Base-by-base conservation (phyloP, 1,139 yeast genomes). In the Magnusiomyces magnusii region DNA sequence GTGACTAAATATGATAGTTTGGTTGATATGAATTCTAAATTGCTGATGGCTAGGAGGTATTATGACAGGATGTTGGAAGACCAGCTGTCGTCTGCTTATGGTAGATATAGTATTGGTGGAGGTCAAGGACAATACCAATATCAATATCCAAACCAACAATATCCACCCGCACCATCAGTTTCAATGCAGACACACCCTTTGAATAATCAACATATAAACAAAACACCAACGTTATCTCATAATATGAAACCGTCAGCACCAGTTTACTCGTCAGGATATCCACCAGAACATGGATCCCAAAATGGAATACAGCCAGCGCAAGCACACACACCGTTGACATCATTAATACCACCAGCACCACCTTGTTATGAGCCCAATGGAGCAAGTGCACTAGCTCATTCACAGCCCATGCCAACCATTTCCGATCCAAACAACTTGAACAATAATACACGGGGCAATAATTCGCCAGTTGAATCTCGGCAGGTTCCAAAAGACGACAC, bases 41-140 rank as follows among this genome's bases (percentile, higher is more conserved):
- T 93, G 58, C 84, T 88, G 56, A 86, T 95, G 2, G 87, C 91
- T 39, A 82, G 86, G 67, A 79, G 87, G 62, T 78, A 87, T 54
- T 93, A 93, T 68, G 97, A 93, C 70, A 82, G 82, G 62, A 79
- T 87, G 58, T 76, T 92, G 62, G 97, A 93, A 65, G 80, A 82
- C 47, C 80, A 91, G 69, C 76, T 86, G 57, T 73, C 76, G 41
- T 74, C 74, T 63, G 81, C 82, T 1, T 80, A 80, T 66, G 76
- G 77, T 34, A 60, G 68, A 47, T 65, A 61, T 55, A 52, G 59
- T 47, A 55, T 54, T 24, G 31, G 53, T 51, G 57, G 42, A 53
- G 42, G 27, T 54, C 15, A 42, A 54, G 36, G 39, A 7, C 36
- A 28, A n/a, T 58, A 58, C 31, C 62, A 65, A 19, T 15, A 3